Evolutionary conservation across 441 rosid species (phyloP).

Genomic region (Gossypium schwendimanii): DNA sequence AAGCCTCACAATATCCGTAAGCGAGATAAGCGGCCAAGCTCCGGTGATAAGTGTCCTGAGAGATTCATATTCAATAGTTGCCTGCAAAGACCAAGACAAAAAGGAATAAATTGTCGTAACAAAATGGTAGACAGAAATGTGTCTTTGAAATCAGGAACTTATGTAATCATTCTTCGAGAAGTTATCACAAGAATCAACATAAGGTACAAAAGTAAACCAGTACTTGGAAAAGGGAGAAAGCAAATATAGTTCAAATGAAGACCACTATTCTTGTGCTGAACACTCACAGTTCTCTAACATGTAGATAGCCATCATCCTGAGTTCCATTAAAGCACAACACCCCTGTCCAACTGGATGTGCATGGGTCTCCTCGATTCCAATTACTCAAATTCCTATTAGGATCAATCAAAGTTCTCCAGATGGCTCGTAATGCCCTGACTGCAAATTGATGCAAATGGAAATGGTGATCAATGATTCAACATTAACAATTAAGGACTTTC

Average conservation of each 20-base stretch:
- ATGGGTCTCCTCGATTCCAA: slow-evolving; percentile 85
- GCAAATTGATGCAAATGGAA: slow-evolving; percentile 20
- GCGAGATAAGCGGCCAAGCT: slow-evolving; percentile 59
- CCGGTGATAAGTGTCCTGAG: slow-evolving; percentile 70
- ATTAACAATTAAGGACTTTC: neutral
- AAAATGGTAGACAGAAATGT: neutral
- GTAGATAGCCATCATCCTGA: slow-evolving; percentile 64
- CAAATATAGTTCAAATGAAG: neutral
- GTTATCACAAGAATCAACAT: neutral
- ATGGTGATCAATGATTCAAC: neutral
- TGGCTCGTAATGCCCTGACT: slow-evolving; percentile 59
- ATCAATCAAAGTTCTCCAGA: slow-evolving; percentile 52
- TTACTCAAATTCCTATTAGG: slow-evolving; percentile 47
- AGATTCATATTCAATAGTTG: slow-evolving; percentile 69
- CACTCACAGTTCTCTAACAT: slow-evolving; percentile 67
- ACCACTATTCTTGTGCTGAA: neutral
- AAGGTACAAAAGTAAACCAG: neutral
- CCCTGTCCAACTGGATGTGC: slow-evolving; percentile 85
- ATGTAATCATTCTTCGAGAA: neutral
- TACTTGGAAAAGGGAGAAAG: neutral
- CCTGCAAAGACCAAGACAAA: slow-evolving; percentile 37
- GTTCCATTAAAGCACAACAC: slow-evolving; percentile 55
- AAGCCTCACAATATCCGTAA: slow-evolving; percentile 58
- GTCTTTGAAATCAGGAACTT: neutral
- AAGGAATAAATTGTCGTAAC: neutral